Evolutionary conservation across 495 filamentous ascomycete species (phyloP), one percentile per base, ranked within the genome.

Genomic region (Lophiotrema nucula): DNA sequence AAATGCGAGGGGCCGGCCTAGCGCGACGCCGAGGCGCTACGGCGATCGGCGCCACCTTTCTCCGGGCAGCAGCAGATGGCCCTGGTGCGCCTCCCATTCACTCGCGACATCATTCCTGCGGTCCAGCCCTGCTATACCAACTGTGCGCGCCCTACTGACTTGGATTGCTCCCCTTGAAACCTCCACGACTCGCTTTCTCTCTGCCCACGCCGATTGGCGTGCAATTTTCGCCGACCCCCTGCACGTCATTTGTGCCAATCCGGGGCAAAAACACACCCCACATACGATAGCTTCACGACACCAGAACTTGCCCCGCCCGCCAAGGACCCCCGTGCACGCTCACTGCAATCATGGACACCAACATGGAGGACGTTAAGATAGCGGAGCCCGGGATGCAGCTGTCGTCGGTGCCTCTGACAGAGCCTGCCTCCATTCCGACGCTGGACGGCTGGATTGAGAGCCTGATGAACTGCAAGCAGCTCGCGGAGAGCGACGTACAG

Each of bases 391-490:
- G n/a, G n/a, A 83, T 92, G 70, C 78, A 81, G 64, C 75, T 89
- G 67, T 80, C 87, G 49, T 83, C 87, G 60, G 77, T 81, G 21
- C 79, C 83, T n/a, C 60, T 64, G 45, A 55, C 64, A 18, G 95
- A 97, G 73, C 85, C 95, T 10, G 82, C 89, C 28, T 88, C 90
- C 54, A 93, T 96, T 76, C 87, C 90, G 31, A 95, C 91, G 31
- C 77, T 97, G 35, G 93, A 98, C 73, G 90, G 92, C 62, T 98
- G 93, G 93, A 98, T 98, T 71, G 92, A 95, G 78, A 93, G 82
- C 75, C 77, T 98, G 76, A 98, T 98, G 93, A 87, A 76, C 71
- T 98, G 93, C 85, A 98, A 98, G 75, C 95, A 97, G 79, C 80
- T 98, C 73, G 83, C 88, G 50, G 93, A 98, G 79, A 79, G 82